Evolutionary conservation across 768 basidiomycete genomes (phyloP).

Genomic region (Porpolomopsis calyptriformis): DNA sequence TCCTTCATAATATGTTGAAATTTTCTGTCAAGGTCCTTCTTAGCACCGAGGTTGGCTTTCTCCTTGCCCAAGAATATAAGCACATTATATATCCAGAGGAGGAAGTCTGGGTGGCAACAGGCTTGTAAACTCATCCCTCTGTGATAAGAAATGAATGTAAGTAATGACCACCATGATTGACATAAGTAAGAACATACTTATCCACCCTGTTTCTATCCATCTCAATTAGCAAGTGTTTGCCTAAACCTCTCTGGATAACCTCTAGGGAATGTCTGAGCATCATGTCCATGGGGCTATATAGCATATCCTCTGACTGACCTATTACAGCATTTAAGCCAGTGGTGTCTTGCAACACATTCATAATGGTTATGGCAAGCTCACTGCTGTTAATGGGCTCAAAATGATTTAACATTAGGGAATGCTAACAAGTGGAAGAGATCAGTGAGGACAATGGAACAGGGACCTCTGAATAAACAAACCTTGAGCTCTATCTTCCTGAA

Average conservation of each 20-base stretch:
- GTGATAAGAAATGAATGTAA: neutral
- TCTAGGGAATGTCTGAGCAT: neutral
- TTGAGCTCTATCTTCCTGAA: neutral
- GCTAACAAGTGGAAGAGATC: neutral
- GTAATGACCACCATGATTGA: neutral
- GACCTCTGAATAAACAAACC: neutral
- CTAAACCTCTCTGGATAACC: neutral
- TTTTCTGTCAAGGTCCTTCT: neutral
- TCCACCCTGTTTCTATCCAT: constrained; percentile 5
- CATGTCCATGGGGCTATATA: constrained; percentile 1
- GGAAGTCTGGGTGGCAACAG: constrained; percentile 7
- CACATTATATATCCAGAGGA: constrained; percentile 5
- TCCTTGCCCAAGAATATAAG: constrained; percentile 6
- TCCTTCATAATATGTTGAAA: constrained; percentile 2
- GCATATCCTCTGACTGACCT: neutral
- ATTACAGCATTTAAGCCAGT: neutral
- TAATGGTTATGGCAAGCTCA: neutral
- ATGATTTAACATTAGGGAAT: neutral
- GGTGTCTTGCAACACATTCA: neutral
- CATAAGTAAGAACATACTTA: constrained; percentile 1
- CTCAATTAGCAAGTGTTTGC: neutral
- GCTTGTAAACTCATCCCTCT: neutral
- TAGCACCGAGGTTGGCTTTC: neutral
- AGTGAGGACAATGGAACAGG: neutral
- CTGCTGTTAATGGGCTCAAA: neutral